phyloP scores from a whole-genome alignment of 2,329 filamentous ascomycete species.

The Gaeumannomyces tritici region DNA sequence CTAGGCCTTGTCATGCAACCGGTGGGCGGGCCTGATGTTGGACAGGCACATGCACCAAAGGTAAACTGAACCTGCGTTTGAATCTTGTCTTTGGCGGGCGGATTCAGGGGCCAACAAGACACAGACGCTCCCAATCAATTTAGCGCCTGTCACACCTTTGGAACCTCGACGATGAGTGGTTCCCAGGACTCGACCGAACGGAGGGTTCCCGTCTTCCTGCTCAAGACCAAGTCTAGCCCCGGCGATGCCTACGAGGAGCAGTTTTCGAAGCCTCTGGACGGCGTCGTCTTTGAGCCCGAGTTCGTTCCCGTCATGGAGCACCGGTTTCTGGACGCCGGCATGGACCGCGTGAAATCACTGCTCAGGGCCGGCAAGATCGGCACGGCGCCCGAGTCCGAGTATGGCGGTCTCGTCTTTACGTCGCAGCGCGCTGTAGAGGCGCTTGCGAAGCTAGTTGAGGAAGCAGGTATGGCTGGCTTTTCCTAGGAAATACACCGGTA shows the following conservation, averaged over 20 bases:
- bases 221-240: constrained; percentile 69
- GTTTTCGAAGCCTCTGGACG: constrained; percentile 37
- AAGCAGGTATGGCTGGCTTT: constrained; percentile 24
- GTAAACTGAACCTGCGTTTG: no score
- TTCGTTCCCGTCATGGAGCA: constrained; percentile 76
- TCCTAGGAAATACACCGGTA: no score
- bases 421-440: constrained; percentile 78
- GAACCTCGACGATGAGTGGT: background rate
- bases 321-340: constrained; percentile 49
- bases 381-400: constrained; percentile 28
- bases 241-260: constrained; percentile 63
- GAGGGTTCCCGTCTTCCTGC: constrained; percentile 53
- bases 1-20: constrained; percentile 3
- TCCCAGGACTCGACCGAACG: background rate
- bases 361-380: constrained; percentile 36
- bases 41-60: background rate
- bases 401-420: constrained; percentile 75
- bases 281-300: constrained; percentile 44
- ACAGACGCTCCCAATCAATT: background rate
- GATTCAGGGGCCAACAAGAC: background rate
- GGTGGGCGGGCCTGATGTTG: background rate
- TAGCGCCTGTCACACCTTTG: background rate
- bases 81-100: background rate
- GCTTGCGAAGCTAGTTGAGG: constrained; percentile 53
- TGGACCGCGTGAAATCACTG: constrained; percentile 40